Conservation (phyloP, 192 early-diverging fungal species). For the Diversispora eburnea region DNA sequence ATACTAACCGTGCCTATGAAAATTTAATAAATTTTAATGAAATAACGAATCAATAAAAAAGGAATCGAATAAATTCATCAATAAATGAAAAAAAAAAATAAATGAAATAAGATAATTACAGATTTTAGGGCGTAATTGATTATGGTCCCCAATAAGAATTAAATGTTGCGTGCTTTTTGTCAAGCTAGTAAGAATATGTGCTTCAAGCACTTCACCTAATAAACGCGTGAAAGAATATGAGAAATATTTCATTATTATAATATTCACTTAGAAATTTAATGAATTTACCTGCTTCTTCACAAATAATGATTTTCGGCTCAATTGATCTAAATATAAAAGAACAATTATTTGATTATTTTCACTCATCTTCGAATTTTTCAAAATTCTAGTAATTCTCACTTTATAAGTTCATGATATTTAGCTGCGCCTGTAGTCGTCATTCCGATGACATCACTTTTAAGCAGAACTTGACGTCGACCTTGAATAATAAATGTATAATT, state of each 20-base stretch:
- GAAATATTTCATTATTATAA: no score
- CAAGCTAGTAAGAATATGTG: slow-evolving; percentile 49
- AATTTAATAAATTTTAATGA: background rate
- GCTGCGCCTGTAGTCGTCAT: slow-evolving; percentile 62
- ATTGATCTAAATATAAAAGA: slow-evolving; percentile 21
- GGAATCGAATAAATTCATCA: background rate
- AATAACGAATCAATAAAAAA: background rate
- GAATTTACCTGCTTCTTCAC: slow-evolving; percentile 48
- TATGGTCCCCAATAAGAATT: slow-evolving; percentile 52
- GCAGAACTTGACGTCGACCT: slow-evolving; percentile 31
- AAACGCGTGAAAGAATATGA: no score
- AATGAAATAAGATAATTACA: background rate
- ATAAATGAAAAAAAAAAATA: background rate
- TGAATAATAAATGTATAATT: no score
- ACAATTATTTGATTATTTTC: background rate
- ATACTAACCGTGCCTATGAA: background rate
- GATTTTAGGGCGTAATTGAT: slow-evolving; percentile 16
- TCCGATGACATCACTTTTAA: slow-evolving; percentile 44
- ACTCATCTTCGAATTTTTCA: background rate
- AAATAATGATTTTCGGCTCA: slow-evolving; percentile 50
- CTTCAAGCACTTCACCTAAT: slow-evolving; percentile 49
- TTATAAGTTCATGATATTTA: slow-evolving; percentile 34
- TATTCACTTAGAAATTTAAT: no score
- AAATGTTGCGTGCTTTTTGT: slow-evolving; percentile 49
- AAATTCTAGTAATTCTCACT: background rate